phyloP scores from a whole-genome alignment of 345 rosid genomes.

The Lepidium aucheri region DNA sequence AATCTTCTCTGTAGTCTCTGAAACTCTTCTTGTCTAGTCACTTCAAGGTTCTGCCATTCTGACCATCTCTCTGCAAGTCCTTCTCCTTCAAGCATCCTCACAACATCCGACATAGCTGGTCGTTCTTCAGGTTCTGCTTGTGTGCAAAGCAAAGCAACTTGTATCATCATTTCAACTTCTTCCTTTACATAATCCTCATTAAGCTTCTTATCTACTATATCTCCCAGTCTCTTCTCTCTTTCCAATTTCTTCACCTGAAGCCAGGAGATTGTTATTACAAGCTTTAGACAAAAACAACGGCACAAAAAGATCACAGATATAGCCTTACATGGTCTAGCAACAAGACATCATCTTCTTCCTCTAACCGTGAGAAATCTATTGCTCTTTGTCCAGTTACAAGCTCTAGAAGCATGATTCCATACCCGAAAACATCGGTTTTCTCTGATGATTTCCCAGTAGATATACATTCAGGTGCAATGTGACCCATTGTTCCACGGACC shows the following conservation, averaged over 20 bases:
- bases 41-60: constrained; percentile 95
- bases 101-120: constrained; percentile 93
- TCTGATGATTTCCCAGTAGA: constrained; percentile 97
- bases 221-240: constrained; percentile 30
- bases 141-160: constrained; percentile 86
- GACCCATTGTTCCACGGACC: constrained; percentile 99
- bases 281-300: not conserved
- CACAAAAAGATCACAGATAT: not conserved
- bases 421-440: constrained; percentile 92
- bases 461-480: constrained; percentile 95
- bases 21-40: constrained; percentile 73
- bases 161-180: constrained; percentile 90
- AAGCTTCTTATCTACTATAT: constrained; percentile 30
- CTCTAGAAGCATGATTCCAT: constrained; percentile 93
- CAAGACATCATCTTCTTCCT: constrained; percentile 94
- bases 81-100: constrained; percentile 98
- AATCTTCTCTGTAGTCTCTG: constrained; percentile 82
- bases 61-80: constrained; percentile 98
- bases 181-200: constrained; percentile 11
- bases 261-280: not conserved
- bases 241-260: constrained; percentile 31
- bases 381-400: constrained; percentile 99
- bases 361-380: constrained; percentile 94
- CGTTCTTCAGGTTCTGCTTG: constrained; percentile 87
- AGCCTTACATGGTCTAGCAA: constrained; percentile 87